Base-by-base conservation (phyloP, 1,139 yeast genomes). In the Saccharomyces hybrid region DNA sequence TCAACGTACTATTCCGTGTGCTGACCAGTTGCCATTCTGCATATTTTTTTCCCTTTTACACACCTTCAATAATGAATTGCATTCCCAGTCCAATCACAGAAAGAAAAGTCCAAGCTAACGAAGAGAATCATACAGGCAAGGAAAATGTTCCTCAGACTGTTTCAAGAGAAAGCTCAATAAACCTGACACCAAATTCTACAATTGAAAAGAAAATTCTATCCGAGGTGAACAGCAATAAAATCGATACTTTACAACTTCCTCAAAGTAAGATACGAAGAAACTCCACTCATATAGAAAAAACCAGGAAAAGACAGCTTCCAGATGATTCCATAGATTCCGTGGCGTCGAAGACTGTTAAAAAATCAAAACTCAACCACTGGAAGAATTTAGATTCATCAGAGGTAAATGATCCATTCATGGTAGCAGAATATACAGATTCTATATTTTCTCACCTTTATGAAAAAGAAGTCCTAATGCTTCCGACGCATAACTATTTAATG, bases 331-430 rank as follows among this genome's bases (percentile, higher is more conserved):
- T 3, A 14, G 42, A 38, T 16, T 8, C 20, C 4, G 42, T 14
- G 11, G 23, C 4, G 7, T 14, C 6, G 25, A 38, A 38, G 23
- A 59, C 63, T 11, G 47, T 47, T 32, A 55, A 56, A 50, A 48
- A 47, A 47, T 34, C 31, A 49, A 79, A 38, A 38, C 42, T 38
- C 11, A 1, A 16, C 5, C 23, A 58, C 83, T 61, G 66, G 91
- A 87, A 84, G 62, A 95, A 89, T 69, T 77, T 89, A 58, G 97
- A 89, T 66, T 84, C 81, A 48, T 91, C 84, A 58, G 97, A 91
- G 67, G 71, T 73, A 56, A 89, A 84, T 60, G 97, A 91, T 70
- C 96, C 97, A 4, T 75, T 86, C 61, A 88, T 90, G 96, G 96
- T 87, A 27, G 80, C 86, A 58, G 99, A 91, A 71, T 91, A 91